Base-by-base conservation (phyloP, 108 stramenopile genomes). In the Aurantiochytrium sp. region DNA sequence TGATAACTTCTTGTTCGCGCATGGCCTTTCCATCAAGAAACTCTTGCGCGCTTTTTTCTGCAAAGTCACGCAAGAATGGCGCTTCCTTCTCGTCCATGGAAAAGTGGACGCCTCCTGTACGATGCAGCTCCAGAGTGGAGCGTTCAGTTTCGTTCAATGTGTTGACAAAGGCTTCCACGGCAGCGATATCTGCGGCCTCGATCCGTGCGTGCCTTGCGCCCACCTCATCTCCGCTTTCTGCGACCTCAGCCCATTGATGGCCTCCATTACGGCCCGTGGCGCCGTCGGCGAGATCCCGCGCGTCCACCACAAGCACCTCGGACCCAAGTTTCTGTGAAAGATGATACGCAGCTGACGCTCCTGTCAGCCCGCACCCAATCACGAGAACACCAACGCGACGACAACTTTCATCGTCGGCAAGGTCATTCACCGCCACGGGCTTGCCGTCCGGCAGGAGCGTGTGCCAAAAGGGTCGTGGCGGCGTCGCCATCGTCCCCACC, bases 191-290 rank as follows among this genome's bases (percentile, higher is more conserved):
- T 4, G 51, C 76, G n/a, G 45, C 49, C 76, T 83, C 76, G n/a
- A 83, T 35, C 16, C 51, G 49, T 6, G 51, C 51, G 76, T 83
- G 76, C 12, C 23, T 83, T 45, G 44, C 19, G 45, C 49, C 76
- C 45, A 12, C 25, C 76, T 12, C 76, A 12, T 83, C 49, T 6
- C 76, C 23, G 6, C 12, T 47, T 28, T 83, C 76, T 6, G 51
- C 76, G 28, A 83, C 76, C 23, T 83, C 76, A 0, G 76, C 45
- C n/a, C 19, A 53, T 45, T 83, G 49, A 23, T 83, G 76, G 23
- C 76, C 76, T 6, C 76, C 76, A 23, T 83, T 83, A 18, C 76
- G 76, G 49, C 76, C 76, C 51, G 76, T 83, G 25, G 76, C 76
- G 76, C 76, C 76, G 76, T 83, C 76, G 45, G 23, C 45, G 3